These are phyloP conservation scores for Gyromitra esculenta DNA, from an alignment of 2,329 filamentous ascomycete genomes.

Conservation along the genomic window DNA sequence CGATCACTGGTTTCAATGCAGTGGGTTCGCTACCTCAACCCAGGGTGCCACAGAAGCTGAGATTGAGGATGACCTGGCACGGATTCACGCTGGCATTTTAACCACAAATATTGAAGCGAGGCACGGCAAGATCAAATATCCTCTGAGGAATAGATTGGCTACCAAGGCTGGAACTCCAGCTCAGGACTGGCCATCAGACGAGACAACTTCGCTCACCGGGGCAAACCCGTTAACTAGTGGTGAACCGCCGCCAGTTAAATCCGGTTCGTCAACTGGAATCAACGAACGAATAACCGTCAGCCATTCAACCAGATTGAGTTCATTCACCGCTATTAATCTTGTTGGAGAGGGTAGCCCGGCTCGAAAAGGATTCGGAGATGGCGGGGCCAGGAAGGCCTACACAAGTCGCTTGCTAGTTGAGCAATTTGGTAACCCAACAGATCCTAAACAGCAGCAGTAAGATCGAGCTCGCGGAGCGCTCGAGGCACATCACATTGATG, in stretches of 20 bases:
- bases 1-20: slow-evolving; percentile 9
- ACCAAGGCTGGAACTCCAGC: neutral
- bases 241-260: neutral
- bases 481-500: neutral
- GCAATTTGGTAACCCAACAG: neutral
- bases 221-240: neutral
- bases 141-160: neutral
- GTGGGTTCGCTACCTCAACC: neutral
- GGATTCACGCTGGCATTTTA: neutral
- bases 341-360: neutral
- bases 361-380: neutral
- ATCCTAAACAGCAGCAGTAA: neutral
- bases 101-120: neutral
- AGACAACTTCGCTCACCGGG: neutral
- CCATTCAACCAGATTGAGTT: neutral
- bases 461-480: neutral
- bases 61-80: slow-evolving; percentile 1
- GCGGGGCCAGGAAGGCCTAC: neutral
- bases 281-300: neutral
- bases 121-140: neutral
- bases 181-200: neutral
- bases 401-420: neutral
- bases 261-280: neutral
- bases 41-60: slow-evolving; percentile 3
- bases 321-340: neutral